Percentiles rank a stretch among this genome's conserved stretches.
Evolutionary conservation across 441 rosid genomes (phyloP).

Genomic region (Croton setiger): DNA sequence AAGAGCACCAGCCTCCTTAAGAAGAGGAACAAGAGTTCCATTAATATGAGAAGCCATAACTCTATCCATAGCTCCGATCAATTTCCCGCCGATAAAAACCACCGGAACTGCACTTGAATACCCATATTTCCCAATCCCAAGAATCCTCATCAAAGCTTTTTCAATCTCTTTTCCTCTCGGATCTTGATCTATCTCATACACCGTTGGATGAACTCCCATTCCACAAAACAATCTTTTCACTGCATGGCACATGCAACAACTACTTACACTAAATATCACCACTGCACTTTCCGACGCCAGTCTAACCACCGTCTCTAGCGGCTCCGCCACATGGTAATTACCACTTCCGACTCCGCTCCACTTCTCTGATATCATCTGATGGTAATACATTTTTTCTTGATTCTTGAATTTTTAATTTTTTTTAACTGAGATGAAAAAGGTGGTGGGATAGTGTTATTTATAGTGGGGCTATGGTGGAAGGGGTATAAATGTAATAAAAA

Average conservation of each 20-base stretch:
- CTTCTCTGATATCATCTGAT: conserved; percentile 14
- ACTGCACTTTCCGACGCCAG: conserved; percentile 59
- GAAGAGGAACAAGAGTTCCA: conserved; percentile 62
- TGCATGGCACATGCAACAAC: conserved; percentile 76
- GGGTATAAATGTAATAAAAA: conserved; percentile 22
- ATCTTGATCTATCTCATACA: conserved; percentile 61
- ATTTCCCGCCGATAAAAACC: conserved; percentile 64
- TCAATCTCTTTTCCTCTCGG: conserved; percentile 55
- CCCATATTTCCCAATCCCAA: conserved; percentile 16
- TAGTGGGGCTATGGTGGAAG: not conserved
- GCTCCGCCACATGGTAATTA: conserved; percentile 30
- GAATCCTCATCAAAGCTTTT: conserved; percentile 39
- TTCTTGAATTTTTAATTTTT: not conserved
- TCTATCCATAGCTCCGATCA: conserved; percentile 59
- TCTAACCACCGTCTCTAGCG: conserved; percentile 39
- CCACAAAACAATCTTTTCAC: conserved; percentile 64
- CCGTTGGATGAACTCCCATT: conserved; percentile 66
- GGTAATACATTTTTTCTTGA: conserved; percentile 24
- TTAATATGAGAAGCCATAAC: conserved; percentile 72
- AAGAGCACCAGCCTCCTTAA: conserved; percentile 73
- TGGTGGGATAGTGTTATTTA: not conserved
- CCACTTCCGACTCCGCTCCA: conserved; percentile 14
- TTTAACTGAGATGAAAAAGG: too few species aligned
- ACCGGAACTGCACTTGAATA: conserved; percentile 39
- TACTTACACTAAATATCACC: conserved; percentile 58